Conservation (phyloP, 2,329 filamentous ascomycete species). For the Erysiphe pulchra region DNA sequence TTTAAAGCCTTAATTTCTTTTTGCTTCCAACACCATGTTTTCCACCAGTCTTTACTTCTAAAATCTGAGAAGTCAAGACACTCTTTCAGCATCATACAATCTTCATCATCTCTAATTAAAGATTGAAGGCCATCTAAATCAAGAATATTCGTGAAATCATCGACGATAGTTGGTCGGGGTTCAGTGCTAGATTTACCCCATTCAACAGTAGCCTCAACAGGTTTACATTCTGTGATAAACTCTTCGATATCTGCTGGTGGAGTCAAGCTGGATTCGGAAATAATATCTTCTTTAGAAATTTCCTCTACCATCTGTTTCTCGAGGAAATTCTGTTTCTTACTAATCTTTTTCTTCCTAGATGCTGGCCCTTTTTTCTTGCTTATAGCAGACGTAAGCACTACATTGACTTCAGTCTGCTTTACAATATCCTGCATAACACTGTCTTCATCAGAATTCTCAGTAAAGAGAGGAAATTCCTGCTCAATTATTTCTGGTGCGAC, state of each 20-base stretch:
- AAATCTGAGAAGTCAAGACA: conserved; percentile 21
- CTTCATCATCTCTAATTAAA: conserved; percentile 42
- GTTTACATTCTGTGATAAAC: conserved; percentile 15
- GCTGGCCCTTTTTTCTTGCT: conserved; percentile 31
- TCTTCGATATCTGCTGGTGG: conserved; percentile 12
- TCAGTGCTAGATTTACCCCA: conserved; percentile 31
- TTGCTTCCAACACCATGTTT: conserved; percentile 44
- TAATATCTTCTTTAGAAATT: conserved; percentile 22
- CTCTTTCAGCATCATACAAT: conserved; percentile 28
- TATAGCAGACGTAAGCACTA: conserved; percentile 8
- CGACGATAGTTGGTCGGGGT: conserved; percentile 37
- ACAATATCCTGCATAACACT: conserved; percentile 22
- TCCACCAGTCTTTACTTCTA: conserved; percentile 25
- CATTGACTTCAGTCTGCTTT: conserved; percentile 18
- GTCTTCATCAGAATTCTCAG: conserved; percentile 19
- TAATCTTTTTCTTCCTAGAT: conserved; percentile 39
- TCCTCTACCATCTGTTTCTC: conserved; percentile 39
- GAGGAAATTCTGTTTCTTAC: conserved; percentile 24
- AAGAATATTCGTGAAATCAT: conserved; percentile 34
- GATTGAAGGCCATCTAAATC: conserved; percentile 49
- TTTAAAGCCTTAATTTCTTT: conserved; percentile 48
- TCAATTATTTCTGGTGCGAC: conserved; percentile 29
- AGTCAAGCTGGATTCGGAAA: conserved; percentile 17
- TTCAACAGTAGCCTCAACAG: conserved; percentile 21
- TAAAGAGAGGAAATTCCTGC: conserved; percentile 19